phyloP scores from a whole-genome alignment of 305 asterid genomes.

The Fraxinus platypoda region DNA sequence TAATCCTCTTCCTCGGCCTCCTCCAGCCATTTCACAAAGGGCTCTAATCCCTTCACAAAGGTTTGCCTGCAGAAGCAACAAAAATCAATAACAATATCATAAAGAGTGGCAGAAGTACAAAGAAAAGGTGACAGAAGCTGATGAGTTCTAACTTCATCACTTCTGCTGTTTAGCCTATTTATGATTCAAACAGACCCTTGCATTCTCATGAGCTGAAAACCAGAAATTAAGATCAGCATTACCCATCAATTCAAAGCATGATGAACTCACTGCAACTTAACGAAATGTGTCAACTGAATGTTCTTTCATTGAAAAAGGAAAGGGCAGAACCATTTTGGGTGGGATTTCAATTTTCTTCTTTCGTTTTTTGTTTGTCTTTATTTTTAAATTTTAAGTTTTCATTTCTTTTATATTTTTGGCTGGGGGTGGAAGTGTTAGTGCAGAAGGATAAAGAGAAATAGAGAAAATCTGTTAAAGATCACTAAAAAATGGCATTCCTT shows the following conservation, averaged over 20 bases:
- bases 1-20: slow-evolving; percentile 98
- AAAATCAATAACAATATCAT: neutral
- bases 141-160: neutral
- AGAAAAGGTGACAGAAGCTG: neutral
- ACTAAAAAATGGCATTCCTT: neutral
- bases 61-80: slow-evolving; percentile 53
- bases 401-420: neutral
- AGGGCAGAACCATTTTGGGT: neutral
- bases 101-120: neutral
- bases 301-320: neutral
- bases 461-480: neutral
- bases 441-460: neutral
- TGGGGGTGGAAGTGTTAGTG: neutral
- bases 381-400: neutral
- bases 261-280: neutral
- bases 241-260: neutral
- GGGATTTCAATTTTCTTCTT: neutral
- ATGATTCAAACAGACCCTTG: neutral
- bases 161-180: neutral
- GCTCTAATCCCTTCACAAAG: slow-evolving; percentile 91
- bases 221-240: neutral
- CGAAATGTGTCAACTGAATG: neutral
- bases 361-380: neutral
- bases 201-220: neutral
- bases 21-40: slow-evolving; percentile 93